A percentile compares a stretch with the other conserved stretches of the same genome.
These are phyloP conservation scores for Intubia oerlemansii DNA, from an alignment of 2,329 filamentous ascomycete genomes.

Conservation along the genomic window DNA sequence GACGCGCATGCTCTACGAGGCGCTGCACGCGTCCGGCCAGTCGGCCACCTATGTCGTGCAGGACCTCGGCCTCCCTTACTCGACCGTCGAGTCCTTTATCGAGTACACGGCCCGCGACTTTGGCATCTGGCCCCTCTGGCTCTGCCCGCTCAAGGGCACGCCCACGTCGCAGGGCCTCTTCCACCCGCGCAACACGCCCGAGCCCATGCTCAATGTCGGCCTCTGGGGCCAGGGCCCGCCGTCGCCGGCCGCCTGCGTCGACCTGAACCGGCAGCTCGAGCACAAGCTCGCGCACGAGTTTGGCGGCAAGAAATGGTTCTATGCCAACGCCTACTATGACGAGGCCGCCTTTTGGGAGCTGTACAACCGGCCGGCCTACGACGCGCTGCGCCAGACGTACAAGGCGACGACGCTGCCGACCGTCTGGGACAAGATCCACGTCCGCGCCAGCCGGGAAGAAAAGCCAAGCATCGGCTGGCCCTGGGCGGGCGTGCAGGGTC, in stretches of 20 bases:
- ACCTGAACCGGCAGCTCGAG: slow-evolving; percentile 51
- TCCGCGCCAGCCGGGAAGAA: slow-evolving; percentile 3
- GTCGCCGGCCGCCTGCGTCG: slow-evolving; percentile 33
- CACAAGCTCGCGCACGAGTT: slow-evolving; percentile 38
- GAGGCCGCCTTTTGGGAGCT: slow-evolving; percentile 47
- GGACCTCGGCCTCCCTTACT: slow-evolving; percentile 38
- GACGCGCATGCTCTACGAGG: slow-evolving; percentile 54
- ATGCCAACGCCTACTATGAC: slow-evolving; percentile 71
- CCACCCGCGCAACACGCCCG: slow-evolving; percentile 25
- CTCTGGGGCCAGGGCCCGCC: slow-evolving; percentile 59
- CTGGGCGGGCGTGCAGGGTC: slow-evolving; percentile 35
- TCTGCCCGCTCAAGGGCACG: slow-evolving; percentile 32
- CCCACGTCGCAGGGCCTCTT: slow-evolving; percentile 27
- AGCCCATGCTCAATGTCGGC: slow-evolving; percentile 36
- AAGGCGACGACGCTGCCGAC: slow-evolving; percentile 37
- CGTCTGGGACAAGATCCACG: slow-evolving; percentile 48
- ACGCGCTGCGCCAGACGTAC: slow-evolving; percentile 40
- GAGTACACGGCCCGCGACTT: slow-evolving; percentile 29
- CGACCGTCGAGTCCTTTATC: slow-evolving; percentile 27
- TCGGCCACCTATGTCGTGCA: slow-evolving; percentile 46
- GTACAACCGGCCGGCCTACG: slow-evolving; percentile 35
- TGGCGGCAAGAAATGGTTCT: slow-evolving; percentile 69
- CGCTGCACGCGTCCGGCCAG: slow-evolving; percentile 45
- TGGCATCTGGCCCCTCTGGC: slow-evolving; percentile 37
- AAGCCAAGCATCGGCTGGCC: slow-evolving; percentile 26